phyloP scores from a whole-genome alignment of 495 filamentous ascomycete genomes.

The Physcia stellaris region DNA sequence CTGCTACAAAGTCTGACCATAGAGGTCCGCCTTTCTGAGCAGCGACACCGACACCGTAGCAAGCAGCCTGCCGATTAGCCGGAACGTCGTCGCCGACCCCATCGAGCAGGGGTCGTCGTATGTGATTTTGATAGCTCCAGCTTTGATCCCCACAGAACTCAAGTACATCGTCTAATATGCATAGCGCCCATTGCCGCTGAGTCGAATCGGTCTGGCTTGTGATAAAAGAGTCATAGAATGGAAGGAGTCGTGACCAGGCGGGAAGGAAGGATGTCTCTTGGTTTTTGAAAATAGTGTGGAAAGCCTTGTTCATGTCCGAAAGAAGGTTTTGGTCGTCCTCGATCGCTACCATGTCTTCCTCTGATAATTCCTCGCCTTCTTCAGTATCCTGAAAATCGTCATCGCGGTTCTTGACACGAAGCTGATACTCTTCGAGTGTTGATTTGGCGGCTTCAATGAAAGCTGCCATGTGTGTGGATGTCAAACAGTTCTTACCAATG shows the following conservation, averaged over 20 bases:
- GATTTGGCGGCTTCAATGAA: slow-evolving; percentile 78
- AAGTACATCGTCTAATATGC: slow-evolving; percentile 95
- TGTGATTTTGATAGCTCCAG: slow-evolving; percentile 68
- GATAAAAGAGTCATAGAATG: slow-evolving; percentile 76
- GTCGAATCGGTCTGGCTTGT: slow-evolving; percentile 67
- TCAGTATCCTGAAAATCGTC: slow-evolving; percentile 65
- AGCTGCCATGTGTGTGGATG: slow-evolving; percentile 57
- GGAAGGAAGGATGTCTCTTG: slow-evolving; percentile 73
- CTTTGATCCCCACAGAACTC: slow-evolving; percentile 86
- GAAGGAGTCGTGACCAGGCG: slow-evolving; percentile 70
- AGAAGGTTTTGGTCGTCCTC: slow-evolving; percentile 96
- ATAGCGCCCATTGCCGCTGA: slow-evolving; percentile 94
- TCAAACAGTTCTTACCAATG: slow-evolving; percentile 71
- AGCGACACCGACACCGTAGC: slow-evolving; percentile 91
- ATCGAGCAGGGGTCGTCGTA: slow-evolving; percentile 68
- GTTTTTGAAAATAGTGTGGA: slow-evolving; percentile 98
- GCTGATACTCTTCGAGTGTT: slow-evolving; percentile 82
- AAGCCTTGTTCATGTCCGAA: slow-evolving; percentile 99
- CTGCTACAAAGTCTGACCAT: slow-evolving; percentile 74
- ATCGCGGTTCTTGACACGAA: slow-evolving; percentile 61
- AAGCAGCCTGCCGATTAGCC: slow-evolving; percentile 90
- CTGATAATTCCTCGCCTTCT: slow-evolving; percentile 70
- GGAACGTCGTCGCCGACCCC: slow-evolving; percentile 74
- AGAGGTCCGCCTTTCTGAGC: slow-evolving; percentile 78
- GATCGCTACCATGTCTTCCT: slow-evolving; percentile 75